Evolutionary conservation across 306 rosid genomes (phyloP), one percentile per base, ranked within the genome.

Genomic region (Oxytropis ochrocephala): DNA sequence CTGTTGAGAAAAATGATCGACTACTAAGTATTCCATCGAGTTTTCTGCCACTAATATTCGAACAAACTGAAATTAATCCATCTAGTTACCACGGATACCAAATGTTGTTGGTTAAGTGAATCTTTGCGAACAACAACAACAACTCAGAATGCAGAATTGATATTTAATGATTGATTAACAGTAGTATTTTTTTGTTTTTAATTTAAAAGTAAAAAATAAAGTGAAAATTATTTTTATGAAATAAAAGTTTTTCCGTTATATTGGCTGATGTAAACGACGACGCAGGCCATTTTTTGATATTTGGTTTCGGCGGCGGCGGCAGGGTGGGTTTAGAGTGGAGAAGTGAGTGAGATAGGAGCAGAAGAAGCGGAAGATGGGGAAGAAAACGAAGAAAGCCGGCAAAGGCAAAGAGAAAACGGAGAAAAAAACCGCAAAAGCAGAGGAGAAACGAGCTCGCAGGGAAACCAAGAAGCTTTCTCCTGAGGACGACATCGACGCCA

Each of bases 341-440:
- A 32, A 1, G 68, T 19, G 49, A 44, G n/a, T 13, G 42, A 48
- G 12, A 43, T 13, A 50, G 7, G 27, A 3, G 13, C 8, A 59
- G 11, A n/a, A 4, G 50, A 86, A 6, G 50, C 24, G 21, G 32
- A 88, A 47, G 30, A 94, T 94, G 98, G 98, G 98, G 78, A 94
- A 94, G 89, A 94, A 94, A 66, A 77, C 90, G 70, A 94, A 94
- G 95, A 94, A 94, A 61, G 81, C 88, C 7, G 96, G 98, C 5
- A 94, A 88, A 81, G 98, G 98, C 54, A 94, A 90, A 78, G 98
- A 90, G 82, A 94, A 94, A 78, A 94, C 98, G 0, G 97, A 83
- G 87, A 85, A 27, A 76, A 94, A 88, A 79, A 88, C 97, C 2
- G 90, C 92, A 8, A 93, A 85, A 78, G 94, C 95, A 0, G 97